Evolutionary conservation across 2,329 filamentous ascomycete genomes (phyloP), one percentile per base, ranked within the genome.

Genomic region (Mycogone perniciosa): DNA sequence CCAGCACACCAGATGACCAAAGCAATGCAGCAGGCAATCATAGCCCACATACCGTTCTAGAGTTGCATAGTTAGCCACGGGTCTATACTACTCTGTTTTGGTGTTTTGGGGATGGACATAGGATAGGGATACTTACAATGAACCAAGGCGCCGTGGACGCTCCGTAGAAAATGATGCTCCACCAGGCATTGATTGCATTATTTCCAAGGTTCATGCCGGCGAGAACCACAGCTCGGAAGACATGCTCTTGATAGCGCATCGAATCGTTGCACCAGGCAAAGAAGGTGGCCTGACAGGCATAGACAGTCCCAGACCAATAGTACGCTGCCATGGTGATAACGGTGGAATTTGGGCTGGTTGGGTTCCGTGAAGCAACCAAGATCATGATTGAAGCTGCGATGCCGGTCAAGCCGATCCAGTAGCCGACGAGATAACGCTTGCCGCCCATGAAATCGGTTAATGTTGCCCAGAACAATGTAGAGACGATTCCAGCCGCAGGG

Each of bases 241-340:
- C 75, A 20, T 78, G 76, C 53, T 86, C 79, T 58, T 86, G 79
- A 50, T 78, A 76, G 6, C 81, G 74, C 69, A 86, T 78, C 2
- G 81, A 80, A 59, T 88, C 85, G 57, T 89, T 88, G 26, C 82
- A 85, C 85, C 85, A 88, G 0, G 85, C 85, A 57, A 89, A 88
- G 58, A 88, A 88, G 0, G 81, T 85, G 1, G 85, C 84, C 64
- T 89, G 84, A 59, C 84, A 86, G 0, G 85, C 84, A 57, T 88
- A 88, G 0, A 87, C 81, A 4, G 77, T 71, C 1, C 85, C 85
- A 0, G 84, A 81, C 79, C 80, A 84, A 64, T 87, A 88, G 58
- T 86, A 88, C 4, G 83, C 82, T 0, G 65, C 82, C 54, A 88
- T 85, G 0, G 81, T 75, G 1, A 78, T 69, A 0, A 74, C 61